Base-by-base conservation (phyloP, 2,329 filamentous ascomycete species). In the Fusarium pilosicola region DNA sequence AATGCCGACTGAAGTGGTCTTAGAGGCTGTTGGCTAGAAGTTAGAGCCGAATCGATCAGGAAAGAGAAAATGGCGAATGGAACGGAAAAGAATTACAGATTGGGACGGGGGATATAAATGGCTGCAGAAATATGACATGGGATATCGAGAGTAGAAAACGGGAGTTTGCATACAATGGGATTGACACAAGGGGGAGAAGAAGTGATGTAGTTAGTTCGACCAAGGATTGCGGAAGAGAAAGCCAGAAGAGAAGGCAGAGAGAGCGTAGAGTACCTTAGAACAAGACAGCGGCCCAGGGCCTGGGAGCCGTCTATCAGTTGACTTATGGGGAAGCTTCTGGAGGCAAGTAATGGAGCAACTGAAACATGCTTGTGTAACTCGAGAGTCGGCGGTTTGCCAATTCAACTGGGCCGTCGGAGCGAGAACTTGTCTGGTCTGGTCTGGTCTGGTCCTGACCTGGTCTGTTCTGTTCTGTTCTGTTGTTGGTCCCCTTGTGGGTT, bases 361-460 rank as follows among this genome's bases (percentile, higher is more conserved):
- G 80, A 82, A 81, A 82, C 81, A 83, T 77, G 76, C 63, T 76
- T 68, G 81, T 82, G 80, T 79, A 77, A 83, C 81, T 70, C 58
- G 69, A 77, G 48, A 65, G 68, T 73, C 75, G 76, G 76, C 64
- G 75, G 75, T 78, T 79, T 78, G 73, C 72, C 71, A 77, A 75
- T 76, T 66, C 68, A 75, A 73, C 59, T 76, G 71, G 68, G 74
- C 49, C 67, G 66, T 64, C 75, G 72, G 75, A 64, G 72, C 70
- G 65, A 74, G 64, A 55, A 61, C 36, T 68, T 38, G 44, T 60
- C 64, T 64, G 52, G 45, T 54, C 38, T 58, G 49, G 30, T 20
- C 55, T 72, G 24, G 59, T 9, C 18, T 28, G 24, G 44, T 12
- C 24, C 26, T 20, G 44, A 18, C 13, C 24, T 24, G 24, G 44